These are phyloP conservation scores for Aspergillus avenaceus DNA, from an alignment of 495 filamentous ascomycete genomes.

Conservation along the genomic window DNA sequence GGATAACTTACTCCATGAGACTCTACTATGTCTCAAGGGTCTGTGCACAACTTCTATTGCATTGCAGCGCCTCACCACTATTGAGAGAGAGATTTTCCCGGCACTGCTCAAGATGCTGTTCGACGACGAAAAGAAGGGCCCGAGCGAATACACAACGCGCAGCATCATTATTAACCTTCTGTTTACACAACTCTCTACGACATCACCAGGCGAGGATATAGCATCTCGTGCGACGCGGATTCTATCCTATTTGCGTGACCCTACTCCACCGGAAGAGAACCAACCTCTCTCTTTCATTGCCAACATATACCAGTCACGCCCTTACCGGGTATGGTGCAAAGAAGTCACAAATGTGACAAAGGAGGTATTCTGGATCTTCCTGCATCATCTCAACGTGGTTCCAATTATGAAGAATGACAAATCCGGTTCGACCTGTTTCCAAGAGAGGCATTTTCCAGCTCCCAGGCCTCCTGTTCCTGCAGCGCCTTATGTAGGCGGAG, in stretches of 20 bases:
- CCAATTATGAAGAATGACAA: conserved; percentile 41
- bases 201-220: conserved; percentile 43
- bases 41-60: conserved; percentile 87
- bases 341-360: conserved; percentile 90
- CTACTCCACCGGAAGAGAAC: conserved; percentile 66
- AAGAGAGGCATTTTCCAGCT: conserved; percentile 72
- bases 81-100: conserved; percentile 80
- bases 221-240: conserved; percentile 61
- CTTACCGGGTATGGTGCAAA: conserved; percentile 90
- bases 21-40: conserved; percentile 88
- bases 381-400: conserved; percentile 88
- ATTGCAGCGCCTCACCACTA: conserved; percentile 70
- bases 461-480: conserved; percentile 87
- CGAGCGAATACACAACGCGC: conserved; percentile 91
- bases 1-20: conserved; percentile 87
- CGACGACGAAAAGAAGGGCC: conserved; percentile 94
- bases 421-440: conserved; percentile 22
- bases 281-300: conserved; percentile 81
- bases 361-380: conserved; percentile 99
- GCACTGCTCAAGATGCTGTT: conserved; percentile 85
- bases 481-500: conserved; percentile 93
- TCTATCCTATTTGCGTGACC: conserved; percentile 76
- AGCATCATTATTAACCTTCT: conserved; percentile 81
- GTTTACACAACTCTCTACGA: conserved; percentile 73
- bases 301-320: conserved; percentile 79